Evolutionary conservation across 495 filamentous ascomycete genomes (phyloP), one percentile per base, ranked within the genome.

Genomic region (Talaromyces adpressus): DNA sequence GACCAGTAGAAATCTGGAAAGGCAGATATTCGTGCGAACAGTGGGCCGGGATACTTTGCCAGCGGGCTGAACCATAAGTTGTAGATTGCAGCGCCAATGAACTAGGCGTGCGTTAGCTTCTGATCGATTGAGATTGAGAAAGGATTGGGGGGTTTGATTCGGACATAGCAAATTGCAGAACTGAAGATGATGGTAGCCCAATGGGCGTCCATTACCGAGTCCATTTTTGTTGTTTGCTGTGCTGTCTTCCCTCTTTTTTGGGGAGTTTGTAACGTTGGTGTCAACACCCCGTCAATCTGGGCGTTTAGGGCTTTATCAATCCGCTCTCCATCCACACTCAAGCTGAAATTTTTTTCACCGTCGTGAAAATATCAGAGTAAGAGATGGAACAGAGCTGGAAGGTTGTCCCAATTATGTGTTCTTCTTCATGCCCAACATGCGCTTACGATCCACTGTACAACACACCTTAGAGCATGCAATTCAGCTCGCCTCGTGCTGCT

Each of bases 41-140:
- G 14, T 16, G 54, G 54, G 16, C 54, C 54, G 7, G 54, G 54
- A 58, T 29, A 29, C 1, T 32, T 29, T 18, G 54, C 22, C 25
- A 58, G 6, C 11, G 54, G 54, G n/a, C 30, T 29, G n/a, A 58
- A 34, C n/a, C n/a, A 58, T 58, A 58, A 18, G 14, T 58, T 58
- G 30, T 58, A 58, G 29, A 34, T 58, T 18, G 29, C 54, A 29
- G 54, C n/a, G 11, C 25, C 54, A 11, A 58, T 1, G 27, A 58
- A 14, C 54, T 58, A 32, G 23, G 2, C 3, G 36, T 41, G 14
- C 36, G 36, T 41, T 16, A 41, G 36, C 36, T 41, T 36, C n/a
- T 16, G 36, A 41, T 41, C 9, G 4, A 16, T 41, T 14, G 34
- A 14, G 34, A 36, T 27, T 30, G 29, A 30, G 29, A 30, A 30